A percentile compares a stretch with the other conserved stretches of the same genome.
Conservation (phyloP, 192 early-diverging fungal genomes). For the Helicostylum pulchrum region DNA sequence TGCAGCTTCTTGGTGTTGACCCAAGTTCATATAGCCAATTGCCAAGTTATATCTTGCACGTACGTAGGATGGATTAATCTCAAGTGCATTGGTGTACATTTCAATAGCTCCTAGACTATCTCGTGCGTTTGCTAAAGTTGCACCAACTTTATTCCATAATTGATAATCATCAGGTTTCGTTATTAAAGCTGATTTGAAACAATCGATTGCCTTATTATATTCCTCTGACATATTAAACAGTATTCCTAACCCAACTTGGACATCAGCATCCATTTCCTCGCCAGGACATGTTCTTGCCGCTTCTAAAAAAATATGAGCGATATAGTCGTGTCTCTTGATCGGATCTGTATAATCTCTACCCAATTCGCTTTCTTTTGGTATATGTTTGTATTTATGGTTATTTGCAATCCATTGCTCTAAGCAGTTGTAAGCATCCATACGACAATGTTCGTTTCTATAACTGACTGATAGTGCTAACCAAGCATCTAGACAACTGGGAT, state of each 20-base stretch:
- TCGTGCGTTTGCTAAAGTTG: constrained; percentile 90
- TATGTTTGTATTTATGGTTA: constrained; percentile 62
- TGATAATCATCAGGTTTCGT: constrained; percentile 87
- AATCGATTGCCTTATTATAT: constrained; percentile 95
- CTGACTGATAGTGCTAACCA: constrained; percentile 88
- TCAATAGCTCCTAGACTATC: constrained; percentile 76
- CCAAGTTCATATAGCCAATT: constrained; percentile 86
- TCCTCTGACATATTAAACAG: constrained; percentile 92
- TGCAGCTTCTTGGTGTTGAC: constrained; percentile 84
- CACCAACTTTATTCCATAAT: constrained; percentile 96
- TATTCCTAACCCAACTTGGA: constrained; percentile 92
- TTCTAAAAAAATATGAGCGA: constrained; percentile 75
- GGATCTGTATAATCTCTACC: constrained; percentile 38
- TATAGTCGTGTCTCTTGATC: constrained; percentile 59
- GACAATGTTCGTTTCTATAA: constrained; percentile 89
- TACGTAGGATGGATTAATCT: constrained; percentile 93
- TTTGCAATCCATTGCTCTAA: constrained; percentile 85
- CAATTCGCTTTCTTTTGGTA: constrained; percentile 30
- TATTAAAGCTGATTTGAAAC: constrained; percentile 89
- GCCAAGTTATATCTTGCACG: constrained; percentile 96
- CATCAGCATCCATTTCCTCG: constrained; percentile 81
- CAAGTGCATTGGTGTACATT: constrained; percentile 91
- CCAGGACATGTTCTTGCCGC: constrained; percentile 66
- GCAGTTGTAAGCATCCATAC: constrained; percentile 84
- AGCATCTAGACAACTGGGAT: constrained; percentile 74